These are phyloP conservation scores for Xylaria sp. DNA, from an alignment of 2,329 filamentous ascomycete species.

Conservation along the genomic window DNA sequence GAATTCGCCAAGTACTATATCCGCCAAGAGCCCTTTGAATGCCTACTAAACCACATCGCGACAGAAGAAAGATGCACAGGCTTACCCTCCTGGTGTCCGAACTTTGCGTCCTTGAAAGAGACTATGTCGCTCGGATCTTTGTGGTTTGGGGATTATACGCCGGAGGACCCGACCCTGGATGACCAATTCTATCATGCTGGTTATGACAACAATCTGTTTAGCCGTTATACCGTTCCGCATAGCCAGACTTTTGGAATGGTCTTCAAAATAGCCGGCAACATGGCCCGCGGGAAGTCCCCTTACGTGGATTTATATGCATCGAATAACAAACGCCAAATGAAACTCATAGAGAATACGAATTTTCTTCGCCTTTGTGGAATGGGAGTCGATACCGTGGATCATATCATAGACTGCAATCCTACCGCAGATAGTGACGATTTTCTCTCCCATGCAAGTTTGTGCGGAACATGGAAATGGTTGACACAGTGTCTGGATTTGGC, in stretches of 20 bases:
- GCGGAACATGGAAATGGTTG: background rate
- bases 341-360: background rate
- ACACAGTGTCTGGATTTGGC: background rate
- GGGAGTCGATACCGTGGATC: background rate
- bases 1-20: conserved; percentile 2
- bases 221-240: background rate
- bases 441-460: background rate
- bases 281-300: background rate
- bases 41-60: background rate
- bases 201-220: background rate
- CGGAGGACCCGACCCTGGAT: background rate
- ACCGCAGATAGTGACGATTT: background rate
- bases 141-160: background rate
- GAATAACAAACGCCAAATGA: background rate
- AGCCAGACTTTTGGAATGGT: background rate
- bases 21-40: background rate
- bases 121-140: background rate
- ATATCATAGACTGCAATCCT: background rate
- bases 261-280: background rate
- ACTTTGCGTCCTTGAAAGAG: background rate
- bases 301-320: background rate
- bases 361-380: background rate
- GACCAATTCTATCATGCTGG: background rate
- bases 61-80: background rate
- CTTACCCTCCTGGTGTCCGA: background rate